phyloP scores from a whole-genome alignment of 148 eudicot species.

The Rhododendron simsii region DNA sequence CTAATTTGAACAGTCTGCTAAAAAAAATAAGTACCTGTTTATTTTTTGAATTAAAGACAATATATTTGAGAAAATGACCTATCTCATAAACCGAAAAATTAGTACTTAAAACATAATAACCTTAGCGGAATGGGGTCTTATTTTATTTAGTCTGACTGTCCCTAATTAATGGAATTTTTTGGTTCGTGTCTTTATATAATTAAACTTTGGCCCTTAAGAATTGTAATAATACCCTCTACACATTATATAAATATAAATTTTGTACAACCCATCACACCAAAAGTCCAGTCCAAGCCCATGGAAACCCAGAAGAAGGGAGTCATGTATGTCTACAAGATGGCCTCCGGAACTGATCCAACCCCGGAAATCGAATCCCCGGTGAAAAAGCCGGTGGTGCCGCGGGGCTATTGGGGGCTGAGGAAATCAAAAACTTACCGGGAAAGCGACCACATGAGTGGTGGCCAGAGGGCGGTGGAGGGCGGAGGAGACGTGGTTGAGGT shows the following conservation, averaged over 20 bases:
- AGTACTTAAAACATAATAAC: no score
- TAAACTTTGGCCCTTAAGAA: not conserved
- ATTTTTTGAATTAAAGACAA: no score
- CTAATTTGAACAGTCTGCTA: no score
- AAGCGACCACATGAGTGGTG: not conserved
- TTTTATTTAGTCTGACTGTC: no score
- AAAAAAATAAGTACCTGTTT: no score
- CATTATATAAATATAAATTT: not conserved
- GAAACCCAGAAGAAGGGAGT: conserved; percentile 42
- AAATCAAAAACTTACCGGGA: conserved; percentile 38
- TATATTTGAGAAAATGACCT: no score
- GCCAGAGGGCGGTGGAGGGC: not conserved
- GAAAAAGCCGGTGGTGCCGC: conserved; percentile 27
- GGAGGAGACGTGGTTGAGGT: conserved; percentile 10
- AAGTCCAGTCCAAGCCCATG: conserved; percentile 12
- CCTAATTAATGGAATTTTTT: not conserved
- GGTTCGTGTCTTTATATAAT: not conserved
- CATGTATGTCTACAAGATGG: conserved; percentile 61
- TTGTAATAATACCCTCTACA: not conserved
- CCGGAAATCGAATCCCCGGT: conserved; percentile 30
- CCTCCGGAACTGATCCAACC: conserved; percentile 26
- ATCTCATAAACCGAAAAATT: no score
- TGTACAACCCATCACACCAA: not conserved
- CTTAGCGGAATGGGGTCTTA: no score
- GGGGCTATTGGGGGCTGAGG: conserved; percentile 27